Conservation (phyloP, 306 rosid species). For the Malus asiatica region DNA sequence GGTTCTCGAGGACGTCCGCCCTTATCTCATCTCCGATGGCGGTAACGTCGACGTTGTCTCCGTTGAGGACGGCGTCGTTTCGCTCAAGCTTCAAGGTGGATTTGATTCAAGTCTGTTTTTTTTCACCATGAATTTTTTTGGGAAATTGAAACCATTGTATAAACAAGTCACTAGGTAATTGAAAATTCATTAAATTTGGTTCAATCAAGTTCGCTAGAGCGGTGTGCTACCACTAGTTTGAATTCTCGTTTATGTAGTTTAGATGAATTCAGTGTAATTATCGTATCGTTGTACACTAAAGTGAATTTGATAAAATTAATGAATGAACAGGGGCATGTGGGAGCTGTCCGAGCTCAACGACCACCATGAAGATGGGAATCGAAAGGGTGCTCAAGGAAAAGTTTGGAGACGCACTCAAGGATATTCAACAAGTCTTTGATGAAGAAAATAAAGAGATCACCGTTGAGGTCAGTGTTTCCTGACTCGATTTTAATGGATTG, state of each 20-base stretch:
- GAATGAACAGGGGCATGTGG: slow-evolving; percentile 69
- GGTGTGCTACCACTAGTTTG: no score
- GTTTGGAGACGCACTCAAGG: slow-evolving; percentile 74
- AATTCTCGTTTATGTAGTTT: no score
- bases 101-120: not conserved
- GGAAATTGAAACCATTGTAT: not conserved
- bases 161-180: not conserved
- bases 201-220: no score
- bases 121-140: not conserved
- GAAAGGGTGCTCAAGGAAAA: slow-evolving; percentile 88
- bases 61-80: slow-evolving; percentile 70
- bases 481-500: not conserved
- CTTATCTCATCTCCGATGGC: slow-evolving; percentile 87
- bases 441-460: slow-evolving; percentile 47
- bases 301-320: not conserved
- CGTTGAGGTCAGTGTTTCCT: slow-evolving; percentile 38
- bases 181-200: not conserved
- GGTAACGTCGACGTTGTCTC: slow-evolving; percentile 93
- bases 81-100: slow-evolving; percentile 70
- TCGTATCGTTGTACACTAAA: no score
- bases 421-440: slow-evolving; percentile 57
- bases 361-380: slow-evolving; percentile 95
- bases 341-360: slow-evolving; percentile 93
- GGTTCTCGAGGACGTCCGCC: slow-evolving; percentile 88
- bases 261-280: not conserved